phyloP scores from a whole-genome alignment of 1,284 basidiomycete genomes.

The Meira miltonrushii region DNA sequence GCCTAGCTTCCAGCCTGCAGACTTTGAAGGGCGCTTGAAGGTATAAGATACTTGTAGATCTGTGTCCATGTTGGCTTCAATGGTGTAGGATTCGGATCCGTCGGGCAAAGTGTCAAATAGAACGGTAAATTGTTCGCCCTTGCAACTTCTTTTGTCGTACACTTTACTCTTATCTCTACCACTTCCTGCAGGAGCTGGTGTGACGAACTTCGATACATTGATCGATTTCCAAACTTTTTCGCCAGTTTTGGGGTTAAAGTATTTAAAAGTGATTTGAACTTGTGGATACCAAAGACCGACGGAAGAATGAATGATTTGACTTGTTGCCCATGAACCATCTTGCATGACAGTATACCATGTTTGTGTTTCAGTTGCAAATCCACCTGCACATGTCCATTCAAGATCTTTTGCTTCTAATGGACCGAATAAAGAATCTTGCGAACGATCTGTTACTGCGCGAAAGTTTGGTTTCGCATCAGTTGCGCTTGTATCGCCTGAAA shows the following conservation, averaged over 20 bases:
- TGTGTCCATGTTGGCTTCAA: constrained; percentile 73
- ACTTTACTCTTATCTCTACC: constrained; percentile 55
- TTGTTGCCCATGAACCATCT: constrained; percentile 77
- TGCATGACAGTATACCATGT: constrained; percentile 76
- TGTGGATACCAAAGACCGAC: constrained; percentile 89
- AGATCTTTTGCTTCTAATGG: constrained; percentile 66
- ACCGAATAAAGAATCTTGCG: constrained; percentile 60
- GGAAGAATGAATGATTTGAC: constrained; percentile 90
- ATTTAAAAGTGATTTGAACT: constrained; percentile 90
- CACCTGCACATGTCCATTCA: constrained; percentile 73
- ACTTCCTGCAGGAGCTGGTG: constrained; percentile 61
- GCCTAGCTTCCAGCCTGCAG: constrained; percentile 87
- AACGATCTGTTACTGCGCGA: constrained; percentile 39
- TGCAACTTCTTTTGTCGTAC: constrained; percentile 74
- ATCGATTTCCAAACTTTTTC: constrained; percentile 80
- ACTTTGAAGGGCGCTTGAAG: constrained; percentile 64
- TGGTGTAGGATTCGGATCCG: constrained; percentile 68
- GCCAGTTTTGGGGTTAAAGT: constrained; percentile 72
- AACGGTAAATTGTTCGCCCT: constrained; percentile 77
- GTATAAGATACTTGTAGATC: constrained; percentile 77
- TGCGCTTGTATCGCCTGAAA: constrained; percentile 31
- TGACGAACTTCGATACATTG: constrained; percentile 78
- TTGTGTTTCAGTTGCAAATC: constrained; percentile 90
- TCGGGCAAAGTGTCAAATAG: constrained; percentile 61
- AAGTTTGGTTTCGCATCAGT: constrained; percentile 37